phyloP scores from a whole-genome alignment of 345 rosid genomes.

The Garcia nutans region DNA sequence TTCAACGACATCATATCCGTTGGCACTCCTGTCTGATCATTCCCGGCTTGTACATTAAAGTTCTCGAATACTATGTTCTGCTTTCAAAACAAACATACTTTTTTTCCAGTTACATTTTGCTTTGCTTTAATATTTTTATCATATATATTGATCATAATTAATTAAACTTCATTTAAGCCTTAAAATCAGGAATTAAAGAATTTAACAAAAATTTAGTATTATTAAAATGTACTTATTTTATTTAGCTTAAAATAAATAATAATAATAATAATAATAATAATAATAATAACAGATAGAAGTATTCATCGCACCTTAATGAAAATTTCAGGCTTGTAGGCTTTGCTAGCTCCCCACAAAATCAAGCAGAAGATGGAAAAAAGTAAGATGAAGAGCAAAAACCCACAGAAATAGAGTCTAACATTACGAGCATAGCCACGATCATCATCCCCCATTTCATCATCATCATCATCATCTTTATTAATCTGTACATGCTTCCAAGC shows the following conservation, averaged over 20 bases:
- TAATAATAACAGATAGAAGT: too few species aligned
- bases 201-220: too few species aligned
- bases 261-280: too few species aligned
- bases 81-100: slow-evolving; percentile 9
- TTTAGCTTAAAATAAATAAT: too few species aligned
- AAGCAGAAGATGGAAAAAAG: slow-evolving; percentile 64
- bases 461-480: slow-evolving; percentile 27
- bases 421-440: slow-evolving; percentile 27
- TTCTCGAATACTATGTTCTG: slow-evolving; percentile 82
- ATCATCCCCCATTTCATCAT: slow-evolving; percentile 32
- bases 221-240: too few species aligned
- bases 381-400: slow-evolving; percentile 50
- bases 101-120: neutral
- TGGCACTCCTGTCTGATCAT: slow-evolving; percentile 73
- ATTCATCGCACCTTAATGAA: slow-evolving; percentile 51
- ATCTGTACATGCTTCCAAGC: slow-evolving; percentile 59
- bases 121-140: too few species aligned
- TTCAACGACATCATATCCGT: slow-evolving; percentile 92
- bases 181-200: neutral
- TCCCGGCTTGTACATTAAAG: slow-evolving; percentile 87
- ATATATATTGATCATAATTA: too few species aligned
- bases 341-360: slow-evolving; percentile 84
- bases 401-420: slow-evolving; percentile 55
- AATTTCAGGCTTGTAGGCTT: slow-evolving; percentile 67
- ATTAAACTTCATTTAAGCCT: neutral